Evolutionary conservation across 352 stramenopile species (phyloP), one percentile per base, ranked within the genome.

Genomic region (Phytophthora palmivora): DNA sequence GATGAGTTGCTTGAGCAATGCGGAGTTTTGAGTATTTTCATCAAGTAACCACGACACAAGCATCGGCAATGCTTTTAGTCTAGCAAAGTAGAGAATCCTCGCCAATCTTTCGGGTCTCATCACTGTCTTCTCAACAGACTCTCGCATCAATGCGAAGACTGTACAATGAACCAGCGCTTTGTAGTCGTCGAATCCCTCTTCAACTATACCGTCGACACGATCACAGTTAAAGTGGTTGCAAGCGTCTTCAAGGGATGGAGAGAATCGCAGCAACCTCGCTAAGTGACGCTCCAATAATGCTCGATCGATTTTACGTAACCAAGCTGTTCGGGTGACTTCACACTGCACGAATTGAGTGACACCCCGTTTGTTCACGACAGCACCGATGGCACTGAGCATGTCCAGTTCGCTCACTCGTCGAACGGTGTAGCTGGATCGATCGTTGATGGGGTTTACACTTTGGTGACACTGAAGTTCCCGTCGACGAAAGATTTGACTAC

Each of bases 361-460:
- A 14, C 41, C 58, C 15, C 26, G 15, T 19, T 38, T 48, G 26
- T 66, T 60, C 7, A 66, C 32, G 16, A 66, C 41, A 2, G 39
- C 19, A 22, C 58, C 58, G 33, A 66, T 28, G 0, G 41, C 48
- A 36, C 48, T 59, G 32, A 60, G 33, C 7, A 47, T 32, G 24
- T 66, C 58, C 22, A 60, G 26, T 45, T 66, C 58, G 9, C 18
- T 36, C 39, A 66, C n/a, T 33, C 11, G 58, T 16, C 58, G 58
- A 28, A 22, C 58, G 7, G n/a, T 9, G 49, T 66, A 66, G 58
- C 58, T 66, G 21, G 58, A 52, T 33, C 58, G 39, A 34, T 66
- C 58, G 32, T 66, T 66, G 21, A 53, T 28, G 2, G 18, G 8
- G 16, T 18, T 60, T 21, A 32, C 32, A 16, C 48, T 47, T 8